A percentile compares a stretch with the other conserved stretches of the same genome.
Conservation (phyloP, 805 yeast species). For the Candida saitoana region DNA sequence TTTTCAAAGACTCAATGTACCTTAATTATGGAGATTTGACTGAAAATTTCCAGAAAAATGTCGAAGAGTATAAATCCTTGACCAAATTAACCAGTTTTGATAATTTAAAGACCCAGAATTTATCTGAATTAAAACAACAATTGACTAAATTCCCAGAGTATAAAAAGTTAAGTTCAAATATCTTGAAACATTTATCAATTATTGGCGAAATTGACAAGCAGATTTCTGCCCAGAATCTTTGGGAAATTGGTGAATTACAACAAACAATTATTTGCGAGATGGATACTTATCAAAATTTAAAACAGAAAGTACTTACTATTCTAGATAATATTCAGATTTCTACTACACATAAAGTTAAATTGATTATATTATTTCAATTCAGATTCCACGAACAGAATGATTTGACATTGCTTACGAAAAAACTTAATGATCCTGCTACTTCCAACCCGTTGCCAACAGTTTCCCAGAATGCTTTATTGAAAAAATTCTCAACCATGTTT, state of each 20-base stretch:
- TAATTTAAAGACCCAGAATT: conserved; percentile 59
- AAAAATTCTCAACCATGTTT: conserved; percentile 25
- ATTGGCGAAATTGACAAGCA: conserved; percentile 81
- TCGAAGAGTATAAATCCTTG: conserved; percentile 72
- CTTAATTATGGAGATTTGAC: conserved; percentile 94
- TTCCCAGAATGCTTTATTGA: conserved; percentile 28
- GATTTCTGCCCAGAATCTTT: conserved; percentile 59
- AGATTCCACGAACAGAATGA: conserved; percentile 40
- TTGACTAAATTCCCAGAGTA: conserved; percentile 93
- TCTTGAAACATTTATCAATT: conserved; percentile 86
- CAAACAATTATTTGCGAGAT: conserved; percentile 68
- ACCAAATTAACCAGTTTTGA: conserved; percentile 62
- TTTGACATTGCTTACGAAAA: conserved; percentile 19
- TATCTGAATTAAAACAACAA: conserved; percentile 86
- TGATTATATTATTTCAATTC: conserved; percentile 69
- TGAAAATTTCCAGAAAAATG: conserved; percentile 79
- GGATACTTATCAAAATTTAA: conserved; percentile 37
- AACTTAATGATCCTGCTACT: conserved; percentile 25
- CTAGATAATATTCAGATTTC: conserved; percentile 42
- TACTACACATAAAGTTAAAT: conserved; percentile 59
- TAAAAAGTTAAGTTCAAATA: conserved; percentile 79
- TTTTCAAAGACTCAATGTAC: conserved; percentile 77
- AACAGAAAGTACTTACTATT: conserved; percentile 52
- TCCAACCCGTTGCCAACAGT: conserved; percentile 31
- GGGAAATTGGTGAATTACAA: conserved; percentile 88